phyloP scores from a whole-genome alignment of 2,329 filamentous ascomycete species.

The Colletotrichum aenigma region DNA sequence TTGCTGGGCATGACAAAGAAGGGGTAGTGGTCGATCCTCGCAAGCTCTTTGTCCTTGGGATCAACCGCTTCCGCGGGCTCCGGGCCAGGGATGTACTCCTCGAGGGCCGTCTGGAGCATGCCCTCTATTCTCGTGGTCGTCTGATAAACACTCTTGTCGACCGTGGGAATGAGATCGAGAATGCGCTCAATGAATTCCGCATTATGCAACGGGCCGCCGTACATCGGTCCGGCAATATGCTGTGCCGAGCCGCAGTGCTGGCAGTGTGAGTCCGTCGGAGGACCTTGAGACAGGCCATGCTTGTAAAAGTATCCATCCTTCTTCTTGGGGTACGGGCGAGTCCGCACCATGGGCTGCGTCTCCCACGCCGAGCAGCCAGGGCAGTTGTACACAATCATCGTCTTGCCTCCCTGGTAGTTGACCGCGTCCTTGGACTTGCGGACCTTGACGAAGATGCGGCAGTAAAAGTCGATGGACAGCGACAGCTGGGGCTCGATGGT shows the following conservation, averaged over 20 bases:
- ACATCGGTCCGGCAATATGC: conserved; percentile 94
- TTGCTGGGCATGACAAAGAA: conserved; percentile 85
- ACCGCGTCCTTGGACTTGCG: conserved; percentile 81
- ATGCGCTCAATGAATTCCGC: conserved; percentile 81
- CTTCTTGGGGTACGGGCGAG: conserved; percentile 70
- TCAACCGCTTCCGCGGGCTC: conserved; percentile 41
- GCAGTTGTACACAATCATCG: conserved; percentile 92
- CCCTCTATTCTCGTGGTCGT: conserved; percentile 85
- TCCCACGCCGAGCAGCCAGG: conserved; percentile 90
- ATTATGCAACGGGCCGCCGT: conserved; percentile 87
- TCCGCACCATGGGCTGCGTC: conserved; percentile 77
- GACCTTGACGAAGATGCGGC: conserved; percentile 85
- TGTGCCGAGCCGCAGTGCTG: conserved; percentile 85
- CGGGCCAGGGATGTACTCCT: conserved; percentile 62
- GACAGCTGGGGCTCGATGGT: conserved; percentile 90
- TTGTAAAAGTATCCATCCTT: conserved; percentile 76
- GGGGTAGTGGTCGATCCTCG: conserved; percentile 73
- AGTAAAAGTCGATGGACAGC: conserved; percentile 95
- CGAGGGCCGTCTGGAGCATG: conserved; percentile 87
- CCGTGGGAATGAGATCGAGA: conserved; percentile 71
- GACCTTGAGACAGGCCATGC: conserved; percentile 74
- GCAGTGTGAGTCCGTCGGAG: conserved; percentile 70
- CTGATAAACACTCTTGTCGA: conserved; percentile 73
- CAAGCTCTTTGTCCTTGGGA: conserved; percentile 55
- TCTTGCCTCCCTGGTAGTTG: conserved; percentile 89